Percentiles rank a stretch among this genome's conserved stretches.
phyloP scores from a whole-genome alignment of 306 rosid genomes.

The Pyrus communis region DNA sequence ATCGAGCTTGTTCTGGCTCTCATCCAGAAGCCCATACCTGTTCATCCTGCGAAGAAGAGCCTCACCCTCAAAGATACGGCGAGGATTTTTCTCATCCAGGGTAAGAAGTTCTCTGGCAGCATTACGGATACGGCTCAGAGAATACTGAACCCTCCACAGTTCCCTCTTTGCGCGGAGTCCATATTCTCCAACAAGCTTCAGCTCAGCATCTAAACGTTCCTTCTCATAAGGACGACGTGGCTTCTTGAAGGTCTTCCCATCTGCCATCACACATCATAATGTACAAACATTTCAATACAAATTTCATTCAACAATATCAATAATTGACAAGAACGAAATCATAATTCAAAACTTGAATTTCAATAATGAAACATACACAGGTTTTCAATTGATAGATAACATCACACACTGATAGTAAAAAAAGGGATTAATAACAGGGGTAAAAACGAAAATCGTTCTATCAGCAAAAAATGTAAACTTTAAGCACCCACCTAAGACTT shows the following conservation, averaged over 20 bases:
- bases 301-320: background rate
- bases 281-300: background rate
- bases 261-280: constrained; percentile 1
- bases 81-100: constrained; percentile 31
- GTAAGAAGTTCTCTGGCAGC: constrained; percentile 35
- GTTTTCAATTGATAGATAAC: background rate
- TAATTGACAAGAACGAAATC: background rate
- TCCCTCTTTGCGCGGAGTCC: constrained; percentile 38
- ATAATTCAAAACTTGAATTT: background rate
- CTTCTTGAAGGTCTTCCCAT: constrained; percentile 36
- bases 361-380: background rate
- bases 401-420: background rate
- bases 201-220: constrained; percentile 33
- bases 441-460: background rate
- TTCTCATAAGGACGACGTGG: constrained; percentile 34
- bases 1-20: constrained; percentile 41
- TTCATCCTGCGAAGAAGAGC: constrained; percentile 34
- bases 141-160: constrained; percentile 39
- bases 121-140: constrained; percentile 35
- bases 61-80: constrained; percentile 35
- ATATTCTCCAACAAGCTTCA: constrained; percentile 34
- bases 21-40: constrained; percentile 31
- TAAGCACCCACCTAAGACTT: too few species aligned
- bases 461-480: background rate
- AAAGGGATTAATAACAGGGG: too few species aligned